Conservation (phyloP, 192 early-diverging fungal species). For the Haplosporangium gracile region DNA sequence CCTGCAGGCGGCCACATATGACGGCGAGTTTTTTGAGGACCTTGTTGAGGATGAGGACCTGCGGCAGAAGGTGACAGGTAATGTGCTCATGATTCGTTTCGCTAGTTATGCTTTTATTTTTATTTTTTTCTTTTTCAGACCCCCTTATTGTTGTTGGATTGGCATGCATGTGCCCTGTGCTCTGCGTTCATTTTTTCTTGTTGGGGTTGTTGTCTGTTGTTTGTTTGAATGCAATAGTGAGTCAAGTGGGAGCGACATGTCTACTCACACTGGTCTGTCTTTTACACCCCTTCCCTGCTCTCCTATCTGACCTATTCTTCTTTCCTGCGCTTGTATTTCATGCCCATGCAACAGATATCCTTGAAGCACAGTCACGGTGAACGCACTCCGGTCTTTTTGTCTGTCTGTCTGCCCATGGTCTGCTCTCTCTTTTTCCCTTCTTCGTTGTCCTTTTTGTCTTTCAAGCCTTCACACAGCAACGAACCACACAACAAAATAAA, state of each 20-base stretch:
- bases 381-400: not conserved
- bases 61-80: slow-evolving; percentile 46
- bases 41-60: slow-evolving; percentile 50
- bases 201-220: not conserved
- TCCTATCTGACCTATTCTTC: not conserved
- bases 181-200: too few relatives aligned
- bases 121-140: not conserved
- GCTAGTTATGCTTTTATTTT: not conserved
- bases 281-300: not conserved
- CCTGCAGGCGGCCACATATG: slow-evolving; percentile 38
- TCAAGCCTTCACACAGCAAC: too few relatives aligned
- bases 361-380: slow-evolving; percentile 35
- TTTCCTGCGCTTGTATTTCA: not conserved
- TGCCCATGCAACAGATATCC: slow-evolving; percentile 12
- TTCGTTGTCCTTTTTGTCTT: not conserved
- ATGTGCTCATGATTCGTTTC: not conserved
- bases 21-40: slow-evolving; percentile 51
- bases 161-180: not conserved
- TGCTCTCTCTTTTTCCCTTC: not conserved
- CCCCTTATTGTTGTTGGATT: not conserved
- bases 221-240: not conserved
- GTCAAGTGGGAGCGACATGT: not conserved
- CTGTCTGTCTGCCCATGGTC: not conserved
- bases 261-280: not conserved
- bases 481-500: too few relatives aligned